These are phyloP conservation scores for Shiraia sp. DNA, from an alignment of 2,329 filamentous ascomycete species.

Conservation along the genomic window DNA sequence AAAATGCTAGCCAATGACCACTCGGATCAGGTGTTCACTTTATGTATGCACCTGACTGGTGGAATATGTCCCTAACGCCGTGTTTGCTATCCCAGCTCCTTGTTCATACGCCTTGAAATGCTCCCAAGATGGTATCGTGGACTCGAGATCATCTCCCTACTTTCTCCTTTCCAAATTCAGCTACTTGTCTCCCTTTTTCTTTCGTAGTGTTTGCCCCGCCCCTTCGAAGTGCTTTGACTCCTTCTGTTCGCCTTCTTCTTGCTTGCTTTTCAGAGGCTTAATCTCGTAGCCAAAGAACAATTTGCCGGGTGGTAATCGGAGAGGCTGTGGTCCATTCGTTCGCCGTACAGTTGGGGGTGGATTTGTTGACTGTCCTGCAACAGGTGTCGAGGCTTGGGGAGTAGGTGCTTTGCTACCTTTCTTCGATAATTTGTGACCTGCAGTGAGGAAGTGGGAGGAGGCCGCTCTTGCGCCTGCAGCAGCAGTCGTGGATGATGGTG, in stretches of 20 bases:
- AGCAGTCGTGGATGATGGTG: constrained; percentile 71
- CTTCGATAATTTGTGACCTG: constrained; percentile 83
- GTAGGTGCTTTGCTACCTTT: constrained; percentile 76
- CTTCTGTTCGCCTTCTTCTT: constrained; percentile 63
- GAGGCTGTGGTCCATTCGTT: constrained; percentile 80
- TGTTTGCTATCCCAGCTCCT: constrained; percentile 4
- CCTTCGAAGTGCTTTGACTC: constrained; percentile 73
- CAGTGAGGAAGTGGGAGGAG: constrained; percentile 77
- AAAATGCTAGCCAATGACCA: too few relatives aligned
- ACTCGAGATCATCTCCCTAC: too few relatives aligned
- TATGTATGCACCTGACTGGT: background rate
- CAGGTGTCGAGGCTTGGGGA: constrained; percentile 63
- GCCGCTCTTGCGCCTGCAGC: constrained; percentile 64
- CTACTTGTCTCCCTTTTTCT: constrained; percentile 65
- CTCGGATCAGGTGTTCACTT: background rate
- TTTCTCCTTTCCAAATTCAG: too few relatives aligned
- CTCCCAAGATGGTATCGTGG: constrained; percentile 9
- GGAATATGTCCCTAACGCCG: background rate
- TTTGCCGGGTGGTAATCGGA: constrained; percentile 84
- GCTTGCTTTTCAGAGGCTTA: constrained; percentile 81
- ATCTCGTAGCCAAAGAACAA: constrained; percentile 96
- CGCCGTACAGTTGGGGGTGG: constrained; percentile 50
- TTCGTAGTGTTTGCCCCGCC: constrained; percentile 79
- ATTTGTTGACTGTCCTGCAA: constrained; percentile 58
- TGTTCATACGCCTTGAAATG: constrained; percentile 31